Percentiles rank a stretch among this genome's conserved stretches.
phyloP scores from a whole-genome alignment of 1,284 basidiomycete species.

The Malassezia furfur region DNA sequence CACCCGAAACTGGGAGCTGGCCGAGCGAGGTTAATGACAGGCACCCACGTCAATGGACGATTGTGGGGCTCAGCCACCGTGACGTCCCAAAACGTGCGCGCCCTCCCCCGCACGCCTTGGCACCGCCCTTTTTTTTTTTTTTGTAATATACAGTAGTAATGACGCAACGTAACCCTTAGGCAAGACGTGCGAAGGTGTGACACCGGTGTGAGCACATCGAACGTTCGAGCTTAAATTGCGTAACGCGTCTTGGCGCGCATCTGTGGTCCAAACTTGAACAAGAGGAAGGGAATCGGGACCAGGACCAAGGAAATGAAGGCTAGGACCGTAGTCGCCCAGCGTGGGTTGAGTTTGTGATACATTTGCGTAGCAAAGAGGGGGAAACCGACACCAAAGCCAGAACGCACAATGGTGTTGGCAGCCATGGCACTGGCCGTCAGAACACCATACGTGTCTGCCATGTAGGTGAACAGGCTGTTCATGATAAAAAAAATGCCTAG shows the following conservation, averaged over 20 bases:
- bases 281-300: conserved; percentile 59
- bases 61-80: too few species aligned
- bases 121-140: too few species aligned
- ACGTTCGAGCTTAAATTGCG: not conserved
- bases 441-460: conserved; percentile 53
- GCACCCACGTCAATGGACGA: too few species aligned
- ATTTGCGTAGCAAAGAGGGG: conserved; percentile 53
- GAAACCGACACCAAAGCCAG: conserved; percentile 56
- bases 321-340: conserved; percentile 64
- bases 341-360: conserved; percentile 57
- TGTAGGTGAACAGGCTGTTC: conserved; percentile 48
- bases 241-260: conserved; percentile 11
- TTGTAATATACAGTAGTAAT: too few species aligned
- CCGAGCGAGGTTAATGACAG: too few species aligned
- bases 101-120: too few species aligned
- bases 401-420: conserved; percentile 61
- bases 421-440: conserved; percentile 55
- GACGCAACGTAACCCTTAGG: too few species aligned
- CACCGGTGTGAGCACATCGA: too few species aligned
- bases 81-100: too few species aligned
- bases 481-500: conserved; percentile 56
- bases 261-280: conserved; percentile 50
- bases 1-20: too few species aligned
- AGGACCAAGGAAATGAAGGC: conserved; percentile 62
- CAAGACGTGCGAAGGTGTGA: too few species aligned